Conservation (phyloP, 2,329 filamentous ascomycete species). For the Talaromyces marneffei region DNA sequence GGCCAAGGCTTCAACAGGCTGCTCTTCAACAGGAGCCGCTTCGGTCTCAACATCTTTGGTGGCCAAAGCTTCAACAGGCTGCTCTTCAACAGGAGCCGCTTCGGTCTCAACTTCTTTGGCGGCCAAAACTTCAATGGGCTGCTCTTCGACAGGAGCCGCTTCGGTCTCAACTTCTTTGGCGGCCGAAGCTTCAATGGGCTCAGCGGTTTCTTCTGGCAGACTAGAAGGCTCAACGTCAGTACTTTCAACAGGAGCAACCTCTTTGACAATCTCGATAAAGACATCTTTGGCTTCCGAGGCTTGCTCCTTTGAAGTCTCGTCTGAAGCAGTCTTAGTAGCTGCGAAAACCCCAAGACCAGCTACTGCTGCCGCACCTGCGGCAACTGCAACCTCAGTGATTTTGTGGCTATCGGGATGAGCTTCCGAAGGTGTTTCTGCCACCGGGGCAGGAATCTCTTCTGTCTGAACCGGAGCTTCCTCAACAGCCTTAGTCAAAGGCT, state of each 20-base stretch:
- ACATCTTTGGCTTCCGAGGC: neutral
- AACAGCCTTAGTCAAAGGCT: neutral
- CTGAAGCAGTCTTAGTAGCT: slow-evolving; percentile 14
- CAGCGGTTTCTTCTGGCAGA: neutral
- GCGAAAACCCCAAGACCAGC: slow-evolving; percentile 17
- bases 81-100: no score
- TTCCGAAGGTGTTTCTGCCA: slow-evolving; percentile 3
- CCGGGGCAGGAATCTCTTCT: neutral
- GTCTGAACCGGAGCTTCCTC: neutral
- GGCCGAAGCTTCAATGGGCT: neutral
- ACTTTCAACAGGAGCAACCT: neutral
- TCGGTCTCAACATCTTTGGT: neutral
- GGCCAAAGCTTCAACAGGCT: neutral
- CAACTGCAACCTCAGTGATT: slow-evolving; percentile 21
- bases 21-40: neutral
- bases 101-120: no score
- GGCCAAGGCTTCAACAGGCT: neutral
- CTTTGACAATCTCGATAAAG: neutral
- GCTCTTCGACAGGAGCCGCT: no score
- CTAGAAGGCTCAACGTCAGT: neutral
- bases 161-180: neutral
- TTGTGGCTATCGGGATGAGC: slow-evolving; percentile 12
- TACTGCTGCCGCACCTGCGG: slow-evolving; percentile 16
- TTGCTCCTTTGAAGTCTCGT: slow-evolving; percentile 18
- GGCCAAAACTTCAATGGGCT: no score